Percentiles rank a stretch among this genome's conserved stretches.
phyloP scores from a whole-genome alignment of 768 basidiomycete genomes.

The Pulveroboletus frians region DNA sequence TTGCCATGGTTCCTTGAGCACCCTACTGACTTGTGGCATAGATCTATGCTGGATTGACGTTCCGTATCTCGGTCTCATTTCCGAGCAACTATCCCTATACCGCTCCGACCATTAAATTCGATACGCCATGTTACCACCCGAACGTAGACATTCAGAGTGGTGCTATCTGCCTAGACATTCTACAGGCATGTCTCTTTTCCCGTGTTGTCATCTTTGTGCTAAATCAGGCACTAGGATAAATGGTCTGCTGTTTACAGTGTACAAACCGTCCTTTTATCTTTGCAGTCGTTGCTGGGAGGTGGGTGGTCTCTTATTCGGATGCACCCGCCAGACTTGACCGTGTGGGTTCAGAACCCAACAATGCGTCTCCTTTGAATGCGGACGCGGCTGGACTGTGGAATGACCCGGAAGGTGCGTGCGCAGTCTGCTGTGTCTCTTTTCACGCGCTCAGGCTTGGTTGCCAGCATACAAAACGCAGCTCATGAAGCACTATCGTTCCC shows the following conservation, averaged over 20 bases:
- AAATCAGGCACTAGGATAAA: slow-evolving; percentile 55
- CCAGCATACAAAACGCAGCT: slow-evolving; percentile 70
- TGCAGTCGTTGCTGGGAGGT: slow-evolving; percentile 89
- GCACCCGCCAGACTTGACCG: neutral
- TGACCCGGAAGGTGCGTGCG: slow-evolving; percentile 52
- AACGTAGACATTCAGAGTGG: slow-evolving; percentile 79
- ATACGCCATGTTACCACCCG: slow-evolving; percentile 87
- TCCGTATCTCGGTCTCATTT: slow-evolving; percentile 81
- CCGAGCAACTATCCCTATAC: slow-evolving; percentile 87
- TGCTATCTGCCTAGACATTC: slow-evolving; percentile 81
- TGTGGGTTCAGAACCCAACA: slow-evolving; percentile 71
- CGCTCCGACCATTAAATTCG: slow-evolving; percentile 80
- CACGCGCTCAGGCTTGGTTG: neutral
- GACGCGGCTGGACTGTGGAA: slow-evolving; percentile 84
- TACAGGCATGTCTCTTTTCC: slow-evolving; percentile 51
- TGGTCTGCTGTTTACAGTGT: slow-evolving; percentile 94
- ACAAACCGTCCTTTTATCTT: slow-evolving; percentile 80
- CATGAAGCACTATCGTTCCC: slow-evolving; percentile 65
- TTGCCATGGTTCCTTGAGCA: neutral
- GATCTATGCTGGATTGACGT: slow-evolving; percentile 76
- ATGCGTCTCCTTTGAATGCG: slow-evolving; percentile 82
- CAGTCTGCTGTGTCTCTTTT: neutral
- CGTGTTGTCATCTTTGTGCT: neutral
- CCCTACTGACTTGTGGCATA: slow-evolving; percentile 24
- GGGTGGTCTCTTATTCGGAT: slow-evolving; percentile 20